phyloP scores from a whole-genome alignment of 78 protist species.

The Cyanophora paradoxa region DNA sequence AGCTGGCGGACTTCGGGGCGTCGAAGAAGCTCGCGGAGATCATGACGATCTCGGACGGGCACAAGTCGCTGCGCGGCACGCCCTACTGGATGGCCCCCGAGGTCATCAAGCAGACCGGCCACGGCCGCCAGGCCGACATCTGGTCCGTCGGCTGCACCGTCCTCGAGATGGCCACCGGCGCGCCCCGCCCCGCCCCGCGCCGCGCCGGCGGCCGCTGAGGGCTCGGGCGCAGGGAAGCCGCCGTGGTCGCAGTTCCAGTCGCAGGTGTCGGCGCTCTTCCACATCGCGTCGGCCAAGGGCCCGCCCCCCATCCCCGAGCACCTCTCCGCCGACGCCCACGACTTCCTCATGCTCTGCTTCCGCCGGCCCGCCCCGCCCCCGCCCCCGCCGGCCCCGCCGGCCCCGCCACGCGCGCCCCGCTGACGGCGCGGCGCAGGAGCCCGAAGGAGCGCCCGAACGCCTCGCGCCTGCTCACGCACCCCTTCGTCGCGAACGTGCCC shows the following conservation, averaged over 20 bases:
- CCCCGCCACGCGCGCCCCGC: background rate
- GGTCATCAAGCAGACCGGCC: conserved; percentile 39
- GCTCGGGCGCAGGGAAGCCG: conserved; percentile 7
- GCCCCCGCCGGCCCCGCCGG: too few species aligned
- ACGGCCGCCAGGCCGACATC: conserved; percentile 24
- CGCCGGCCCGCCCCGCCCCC: background rate
- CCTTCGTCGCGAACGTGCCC: background rate
- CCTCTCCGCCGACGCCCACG: background rate
- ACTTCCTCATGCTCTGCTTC: background rate
- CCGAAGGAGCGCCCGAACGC: background rate
- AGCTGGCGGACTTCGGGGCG: conserved; percentile 66
- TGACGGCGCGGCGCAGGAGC: background rate
- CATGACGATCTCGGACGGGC: background rate
- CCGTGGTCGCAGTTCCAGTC: conserved; percentile 31
- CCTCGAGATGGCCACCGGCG: conserved; percentile 21
- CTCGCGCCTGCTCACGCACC: background rate
- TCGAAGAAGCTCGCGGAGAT: background rate
- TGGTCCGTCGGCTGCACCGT: conserved; percentile 45
- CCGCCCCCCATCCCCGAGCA: background rate
- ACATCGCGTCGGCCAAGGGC: conserved; percentile 1
- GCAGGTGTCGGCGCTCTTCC: conserved; percentile 15
- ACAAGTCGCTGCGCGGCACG: conserved; percentile 24
- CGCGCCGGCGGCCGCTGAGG: background rate
- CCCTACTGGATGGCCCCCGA: conserved; percentile 62
- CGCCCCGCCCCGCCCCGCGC: background rate